Conservation (phyloP, 2,329 filamentous ascomycete genomes). For the Calonectria henricotiae region DNA sequence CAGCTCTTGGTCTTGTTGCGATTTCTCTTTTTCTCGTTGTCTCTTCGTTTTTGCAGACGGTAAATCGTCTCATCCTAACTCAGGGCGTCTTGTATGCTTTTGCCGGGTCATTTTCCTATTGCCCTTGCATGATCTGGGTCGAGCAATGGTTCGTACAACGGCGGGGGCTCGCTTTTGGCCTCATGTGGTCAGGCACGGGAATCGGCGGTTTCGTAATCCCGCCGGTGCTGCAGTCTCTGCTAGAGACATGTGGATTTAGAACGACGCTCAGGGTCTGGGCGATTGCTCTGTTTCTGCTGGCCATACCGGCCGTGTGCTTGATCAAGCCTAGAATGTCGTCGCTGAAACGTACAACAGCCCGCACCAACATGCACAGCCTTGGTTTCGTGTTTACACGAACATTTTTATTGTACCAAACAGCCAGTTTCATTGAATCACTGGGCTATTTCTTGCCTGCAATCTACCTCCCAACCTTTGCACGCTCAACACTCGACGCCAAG, state of each 20-base stretch:
- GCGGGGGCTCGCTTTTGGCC: conserved; percentile 67
- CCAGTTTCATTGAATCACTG: conserved; percentile 70
- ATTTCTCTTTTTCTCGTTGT: conserved; percentile 66
- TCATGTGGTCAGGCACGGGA: conserved; percentile 61
- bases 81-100: conserved; percentile 73
- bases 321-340: conserved; percentile 68
- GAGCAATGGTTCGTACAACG: conserved; percentile 70
- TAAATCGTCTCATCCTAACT: conserved; percentile 68
- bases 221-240: conserved; percentile 16
- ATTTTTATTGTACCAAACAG: conserved; percentile 71
- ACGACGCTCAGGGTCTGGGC: conserved; percentile 59
- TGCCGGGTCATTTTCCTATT: conserved; percentile 68
- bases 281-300: conserved; percentile 63
- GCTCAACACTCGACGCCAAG: conserved; percentile 61
- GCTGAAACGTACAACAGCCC: conserved; percentile 37
- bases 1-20: conserved; percentile 61
- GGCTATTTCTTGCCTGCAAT: conserved; percentile 75
- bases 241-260: conserved; percentile 4
- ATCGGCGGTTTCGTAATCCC: conserved; percentile 22
- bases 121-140: conserved; percentile 69
- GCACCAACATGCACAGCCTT: conserved; percentile 56
- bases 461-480: conserved; percentile 72
- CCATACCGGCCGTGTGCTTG: conserved; percentile 67
- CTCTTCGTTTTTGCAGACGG: conserved; percentile 65
- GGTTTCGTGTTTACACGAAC: conserved; percentile 67